Base-by-base conservation (phyloP, 2,329 filamentous ascomycete species). In the Ophiosphaerella korrae region DNA sequence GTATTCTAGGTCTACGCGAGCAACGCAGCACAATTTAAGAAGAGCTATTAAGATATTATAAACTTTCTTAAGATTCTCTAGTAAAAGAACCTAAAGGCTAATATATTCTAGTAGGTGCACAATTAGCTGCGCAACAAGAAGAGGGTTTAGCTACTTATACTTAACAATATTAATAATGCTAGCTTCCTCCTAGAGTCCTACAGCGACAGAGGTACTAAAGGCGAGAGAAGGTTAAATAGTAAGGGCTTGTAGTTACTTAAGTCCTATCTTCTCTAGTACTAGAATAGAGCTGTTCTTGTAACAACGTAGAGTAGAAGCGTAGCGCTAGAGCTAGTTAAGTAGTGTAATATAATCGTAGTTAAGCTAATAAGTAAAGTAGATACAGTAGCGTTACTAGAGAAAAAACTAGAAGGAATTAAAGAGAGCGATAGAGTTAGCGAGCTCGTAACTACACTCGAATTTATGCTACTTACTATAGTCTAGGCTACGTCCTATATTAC, bases 161-260 rank as follows among this genome's bases (percentile, higher is more conserved):
- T 66, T 1, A 61, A 66, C 42, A 65, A 63, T 34, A 50, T 44
- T 7, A 57, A 64, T 31, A 42, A 64, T 48, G 47, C 48, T 38
- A 21, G 11, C 9, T 38, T 57, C 35, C 45, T 60, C 32, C 16
- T 43, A 21, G n/a, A 18, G n/a, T 32, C 2, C 9, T n/a, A 29
- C 5, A 7, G 9, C 16, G 13, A 8, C 7, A 11, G 14, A 14
- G 21, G 14, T 13, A n/a, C 18, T 7, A 21, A 34, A 12, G 26
- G 14, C 14, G n/a, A 13, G 4, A 31, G 21, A 9, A 7, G 5
- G 12, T 9, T 16, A 18, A n/a, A 14, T 8, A 4, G 13, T 7
- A 21, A 21, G 8, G 24, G 37, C 21, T 9, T 12, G 7, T 18
- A 29, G 11, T 31, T 32, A 12, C 34, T 37, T 38, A 18, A 8